Evolutionary conservation across 2,329 filamentous ascomycete genomes (phyloP).

Genomic region (Penicillium sp.): DNA sequence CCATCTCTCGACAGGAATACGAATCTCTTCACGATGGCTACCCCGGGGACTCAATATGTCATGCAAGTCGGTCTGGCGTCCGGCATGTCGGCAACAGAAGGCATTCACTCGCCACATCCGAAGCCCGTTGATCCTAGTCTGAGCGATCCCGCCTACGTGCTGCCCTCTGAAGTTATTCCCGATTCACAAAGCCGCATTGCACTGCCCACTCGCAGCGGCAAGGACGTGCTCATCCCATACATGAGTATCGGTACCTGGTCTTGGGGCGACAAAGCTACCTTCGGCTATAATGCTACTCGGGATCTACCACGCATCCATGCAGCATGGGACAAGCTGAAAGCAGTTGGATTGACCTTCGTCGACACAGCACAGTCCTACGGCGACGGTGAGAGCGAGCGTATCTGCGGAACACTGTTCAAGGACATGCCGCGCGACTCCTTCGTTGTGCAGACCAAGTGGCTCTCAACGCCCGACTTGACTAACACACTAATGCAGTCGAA

Average conservation of each 20-base stretch:
- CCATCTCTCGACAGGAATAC: no score
- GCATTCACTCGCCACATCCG: slow-evolving; percentile 16
- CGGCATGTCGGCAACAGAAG: slow-evolving; percentile 24
- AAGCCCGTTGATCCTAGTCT: slow-evolving; percentile 17
- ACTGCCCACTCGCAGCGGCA: slow-evolving; percentile 17
- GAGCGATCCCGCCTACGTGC: slow-evolving; percentile 20
- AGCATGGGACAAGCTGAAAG: slow-evolving; percentile 37
- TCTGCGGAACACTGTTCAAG: slow-evolving; percentile 39
- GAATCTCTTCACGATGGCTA: slow-evolving; percentile 1
- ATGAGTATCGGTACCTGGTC: slow-evolving; percentile 27
- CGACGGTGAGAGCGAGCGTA: slow-evolving; percentile 39
- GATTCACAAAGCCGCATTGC: slow-evolving; percentile 19
- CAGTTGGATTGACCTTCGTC: slow-evolving; percentile 39
- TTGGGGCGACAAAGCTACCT: slow-evolving; percentile 29
- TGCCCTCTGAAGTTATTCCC: slow-evolving; percentile 17
- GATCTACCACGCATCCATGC: slow-evolving; percentile 34
- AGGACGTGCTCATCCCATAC: slow-evolving; percentile 25
- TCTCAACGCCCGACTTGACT: slow-evolving; percentile 28
- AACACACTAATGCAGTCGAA: slow-evolving; percentile 30
- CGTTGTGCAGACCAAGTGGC: slow-evolving; percentile 41
- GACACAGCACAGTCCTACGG: slow-evolving; percentile 45
- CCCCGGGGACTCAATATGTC: slow-evolving; percentile 20
- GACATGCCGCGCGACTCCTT: slow-evolving; percentile 33
- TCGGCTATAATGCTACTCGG: slow-evolving; percentile 30
- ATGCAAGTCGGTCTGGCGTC: slow-evolving; percentile 20